A percentile compares a stretch with the other conserved stretches of the same genome.
phyloP scores from a whole-genome alignment of 2,329 filamentous ascomycete species.

The Talaromyces sp. region DNA sequence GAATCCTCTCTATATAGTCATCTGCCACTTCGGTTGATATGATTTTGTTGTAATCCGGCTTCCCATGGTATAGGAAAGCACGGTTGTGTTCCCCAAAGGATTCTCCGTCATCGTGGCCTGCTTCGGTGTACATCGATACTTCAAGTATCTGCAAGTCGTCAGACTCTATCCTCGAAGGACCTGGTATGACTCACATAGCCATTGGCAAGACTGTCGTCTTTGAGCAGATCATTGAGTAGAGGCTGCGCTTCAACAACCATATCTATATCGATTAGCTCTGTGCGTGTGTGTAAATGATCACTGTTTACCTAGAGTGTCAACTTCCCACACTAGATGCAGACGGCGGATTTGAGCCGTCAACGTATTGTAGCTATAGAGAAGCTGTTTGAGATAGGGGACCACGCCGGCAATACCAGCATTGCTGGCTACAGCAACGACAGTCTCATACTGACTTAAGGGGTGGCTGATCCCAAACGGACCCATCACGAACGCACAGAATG shows the following conservation, averaged over 20 bases:
- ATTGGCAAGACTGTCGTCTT: conserved; percentile 25
- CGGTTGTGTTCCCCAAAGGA: conserved; percentile 21
- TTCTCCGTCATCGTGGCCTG: neutral
- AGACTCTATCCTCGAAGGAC: neutral
- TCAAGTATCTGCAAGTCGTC: conserved; percentile 12
- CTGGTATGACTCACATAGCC: conserved; percentile 25
- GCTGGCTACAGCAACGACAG: conserved; percentile 31
- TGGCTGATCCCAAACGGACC: conserved; percentile 31
- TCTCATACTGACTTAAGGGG: conserved; percentile 29
- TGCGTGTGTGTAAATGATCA: neutral
- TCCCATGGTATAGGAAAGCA: conserved; percentile 23
- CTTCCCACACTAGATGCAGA: conserved; percentile 36
- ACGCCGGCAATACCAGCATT: conserved; percentile 30
- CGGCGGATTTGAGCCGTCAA: conserved; percentile 24
- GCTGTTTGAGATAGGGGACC: conserved; percentile 35
- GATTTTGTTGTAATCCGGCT: conserved; percentile 23
- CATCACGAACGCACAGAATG: conserved; percentile 30
- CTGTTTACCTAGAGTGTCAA: conserved; percentile 24
- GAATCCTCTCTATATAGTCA: conserved; percentile 21
- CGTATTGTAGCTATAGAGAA: conserved; percentile 36
- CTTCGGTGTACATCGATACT: conserved; percentile 24
- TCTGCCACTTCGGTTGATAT: conserved; percentile 23
- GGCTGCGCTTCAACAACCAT: conserved; percentile 19
- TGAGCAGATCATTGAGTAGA: conserved; percentile 25
- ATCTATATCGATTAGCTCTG: conserved; percentile 19